Conservation (phyloP, 371 early-diverging fungal genomes). For the Capillidium heterosporum region DNA sequence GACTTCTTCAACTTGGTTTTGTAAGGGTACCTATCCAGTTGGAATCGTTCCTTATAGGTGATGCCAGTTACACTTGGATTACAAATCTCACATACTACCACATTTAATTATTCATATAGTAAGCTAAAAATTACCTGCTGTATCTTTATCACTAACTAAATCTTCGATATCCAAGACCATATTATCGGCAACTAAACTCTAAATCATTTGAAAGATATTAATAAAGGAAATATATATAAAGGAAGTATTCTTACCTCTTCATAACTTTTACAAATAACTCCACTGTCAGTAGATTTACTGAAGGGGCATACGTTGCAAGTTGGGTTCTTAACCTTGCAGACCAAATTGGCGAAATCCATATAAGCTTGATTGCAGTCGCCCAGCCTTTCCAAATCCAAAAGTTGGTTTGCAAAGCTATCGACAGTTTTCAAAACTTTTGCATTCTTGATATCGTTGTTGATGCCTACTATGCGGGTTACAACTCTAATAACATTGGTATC, state of each 20-base stretch:
- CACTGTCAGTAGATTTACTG: neutral
- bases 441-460: constrained; percentile 51
- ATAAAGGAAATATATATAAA: neutral
- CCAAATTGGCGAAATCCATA: constrained; percentile 68
- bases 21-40: no score
- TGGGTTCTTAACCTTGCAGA: constrained; percentile 61
- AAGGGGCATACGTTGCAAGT: constrained; percentile 41
- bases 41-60: no score
- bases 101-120: no score
- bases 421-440: constrained; percentile 29
- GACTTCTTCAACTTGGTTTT: no score
- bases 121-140: no score
- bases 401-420: constrained; percentile 39
- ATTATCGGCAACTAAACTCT: no score
- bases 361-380: constrained; percentile 71
- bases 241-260: neutral
- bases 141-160: no score
- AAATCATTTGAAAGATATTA: neutral
- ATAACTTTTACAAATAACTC: neutral
- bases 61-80: no score
- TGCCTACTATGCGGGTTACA: constrained; percentile 38
- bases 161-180: no score
- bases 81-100: no score
- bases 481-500: constrained; percentile 76
- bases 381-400: constrained; percentile 32